Conservation (phyloP, 495 filamentous ascomycete genomes). For the Penicillium odoratum region DNA sequence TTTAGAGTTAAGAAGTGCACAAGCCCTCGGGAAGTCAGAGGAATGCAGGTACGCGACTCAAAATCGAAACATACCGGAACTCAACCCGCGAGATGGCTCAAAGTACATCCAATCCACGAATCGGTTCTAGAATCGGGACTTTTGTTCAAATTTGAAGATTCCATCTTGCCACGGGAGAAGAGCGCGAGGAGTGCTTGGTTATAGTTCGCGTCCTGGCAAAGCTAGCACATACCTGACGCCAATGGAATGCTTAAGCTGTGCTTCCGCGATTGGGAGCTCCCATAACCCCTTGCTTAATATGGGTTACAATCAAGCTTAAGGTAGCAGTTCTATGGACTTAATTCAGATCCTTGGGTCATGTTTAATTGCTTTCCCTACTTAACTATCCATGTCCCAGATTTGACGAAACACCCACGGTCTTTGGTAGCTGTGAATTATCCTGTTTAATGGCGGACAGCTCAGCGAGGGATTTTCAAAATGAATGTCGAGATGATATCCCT, state of each 20-base stretch:
- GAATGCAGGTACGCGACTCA: not conserved
- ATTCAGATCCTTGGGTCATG: not conserved
- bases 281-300: constrained; percentile 1
- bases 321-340: not conserved
- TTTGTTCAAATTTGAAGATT: not conserved
- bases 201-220: not conserved
- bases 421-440: constrained; percentile 7
- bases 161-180: not conserved
- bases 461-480: constrained; percentile 17
- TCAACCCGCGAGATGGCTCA: not conserved
- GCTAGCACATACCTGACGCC: constrained; percentile 5
- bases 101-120: not conserved
- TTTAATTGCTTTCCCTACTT: not conserved
- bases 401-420: constrained; percentile 9
- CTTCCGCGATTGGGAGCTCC: not conserved
- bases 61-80: not conserved
- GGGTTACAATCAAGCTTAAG: not conserved
- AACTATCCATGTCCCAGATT: not conserved
- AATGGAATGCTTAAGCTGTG: constrained; percentile 8
- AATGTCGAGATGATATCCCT: constrained; percentile 25
- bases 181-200: not conserved
- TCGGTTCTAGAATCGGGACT: not conserved
- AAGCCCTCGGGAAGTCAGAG: not conserved
- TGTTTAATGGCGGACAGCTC: constrained; percentile 13
- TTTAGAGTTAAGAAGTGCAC: not conserved